These are phyloP conservation scores for Thraustochytrium sp. DNA, from an alignment of 352 stramenopile genomes.

Conservation along the genomic window DNA sequence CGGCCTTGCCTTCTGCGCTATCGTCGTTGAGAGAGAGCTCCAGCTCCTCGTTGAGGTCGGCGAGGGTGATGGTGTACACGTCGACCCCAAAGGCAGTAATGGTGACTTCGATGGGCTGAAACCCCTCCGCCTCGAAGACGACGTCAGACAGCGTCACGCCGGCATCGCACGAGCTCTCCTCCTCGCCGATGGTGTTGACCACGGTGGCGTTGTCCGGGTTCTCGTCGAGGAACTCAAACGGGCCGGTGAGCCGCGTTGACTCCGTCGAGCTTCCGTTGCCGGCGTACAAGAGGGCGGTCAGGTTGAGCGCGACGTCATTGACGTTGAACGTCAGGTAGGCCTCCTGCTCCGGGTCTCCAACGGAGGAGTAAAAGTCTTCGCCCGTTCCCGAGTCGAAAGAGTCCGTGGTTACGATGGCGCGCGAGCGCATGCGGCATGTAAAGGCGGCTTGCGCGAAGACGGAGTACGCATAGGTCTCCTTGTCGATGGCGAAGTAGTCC, in stretches of 20 bases:
- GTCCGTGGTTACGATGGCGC: no score
- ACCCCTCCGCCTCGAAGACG: neutral
- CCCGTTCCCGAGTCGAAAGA: no score
- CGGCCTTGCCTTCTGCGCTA: neutral
- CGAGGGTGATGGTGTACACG: neutral
- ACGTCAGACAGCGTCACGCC: neutral
- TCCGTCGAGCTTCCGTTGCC: no score
- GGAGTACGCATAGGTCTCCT: no score
- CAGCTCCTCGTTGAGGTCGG: no score
- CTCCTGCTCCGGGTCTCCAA: no score
- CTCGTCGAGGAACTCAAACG: neutral
- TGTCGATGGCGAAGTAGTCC: neutral
- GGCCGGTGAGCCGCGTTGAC: neutral
- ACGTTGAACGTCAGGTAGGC: no score
- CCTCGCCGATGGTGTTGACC: neutral
- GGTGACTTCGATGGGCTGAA: neutral
- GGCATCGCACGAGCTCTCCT: neutral
- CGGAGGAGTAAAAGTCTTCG: no score
- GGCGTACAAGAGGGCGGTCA: no score
- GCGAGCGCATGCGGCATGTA: no score
- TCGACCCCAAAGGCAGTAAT: neutral
- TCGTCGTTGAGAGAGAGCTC: neutral
- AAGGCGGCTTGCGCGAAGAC: no score
- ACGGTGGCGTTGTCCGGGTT: neutral
- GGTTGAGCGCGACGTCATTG: no score